phyloP scores from a whole-genome alignment of 2,329 filamentous ascomycete species.

The Penicillium sp. region DNA sequence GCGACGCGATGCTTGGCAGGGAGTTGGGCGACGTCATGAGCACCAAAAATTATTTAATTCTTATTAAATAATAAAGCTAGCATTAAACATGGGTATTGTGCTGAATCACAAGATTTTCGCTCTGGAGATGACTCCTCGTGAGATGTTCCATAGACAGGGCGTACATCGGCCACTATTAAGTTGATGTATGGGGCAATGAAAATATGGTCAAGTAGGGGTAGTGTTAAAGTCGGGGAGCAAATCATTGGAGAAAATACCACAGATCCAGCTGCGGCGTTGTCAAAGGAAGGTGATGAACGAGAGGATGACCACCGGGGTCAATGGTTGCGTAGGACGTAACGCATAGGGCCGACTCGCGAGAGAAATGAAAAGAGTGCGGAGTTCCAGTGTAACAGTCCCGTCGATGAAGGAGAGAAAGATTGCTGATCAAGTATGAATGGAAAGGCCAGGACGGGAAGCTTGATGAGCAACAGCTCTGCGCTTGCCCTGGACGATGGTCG shows the following conservation, averaged over 20 bases:
- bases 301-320: constrained; percentile 7
- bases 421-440: constrained; percentile 14
- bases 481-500: constrained; percentile 50
- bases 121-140: constrained; percentile 16
- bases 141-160: constrained; percentile 18
- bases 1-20: constrained; percentile 7
- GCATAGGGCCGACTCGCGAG: not conserved
- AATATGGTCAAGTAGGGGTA: constrained; percentile 1
- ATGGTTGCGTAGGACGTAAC: constrained; percentile 3
- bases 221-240: not conserved
- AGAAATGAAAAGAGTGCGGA: not conserved
- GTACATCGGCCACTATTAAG: constrained; percentile 19
- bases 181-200: constrained; percentile 10
- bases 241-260: constrained; percentile 2
- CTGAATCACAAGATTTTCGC: constrained; percentile 20
- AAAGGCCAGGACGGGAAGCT: constrained; percentile 15
- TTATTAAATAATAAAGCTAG: constrained; percentile 3
- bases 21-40: not conserved
- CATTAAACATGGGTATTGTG: constrained; percentile 22
- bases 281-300: constrained; percentile 4
- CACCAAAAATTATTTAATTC: not conserved
- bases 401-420: not conserved
- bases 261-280: constrained; percentile 10
- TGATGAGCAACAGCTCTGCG: constrained; percentile 30
- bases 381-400: not conserved